Base-by-base conservation (phyloP, 106 monocot genomes). In the Acorus calamus region DNA sequence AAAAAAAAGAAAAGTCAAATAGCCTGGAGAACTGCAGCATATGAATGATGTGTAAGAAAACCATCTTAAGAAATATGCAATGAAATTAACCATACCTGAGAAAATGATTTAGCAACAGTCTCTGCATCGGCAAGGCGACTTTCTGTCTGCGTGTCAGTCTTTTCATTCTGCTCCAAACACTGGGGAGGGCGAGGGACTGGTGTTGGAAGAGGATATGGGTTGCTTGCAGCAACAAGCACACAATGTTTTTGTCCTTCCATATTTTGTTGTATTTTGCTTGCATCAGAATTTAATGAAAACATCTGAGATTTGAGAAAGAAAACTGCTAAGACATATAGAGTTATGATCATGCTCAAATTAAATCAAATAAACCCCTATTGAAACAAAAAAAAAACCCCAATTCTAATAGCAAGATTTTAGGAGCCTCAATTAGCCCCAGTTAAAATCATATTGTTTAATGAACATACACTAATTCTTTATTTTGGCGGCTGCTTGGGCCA, bases 221-320 rank as follows among this genome's bases (percentile, higher is more conserved):
- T 98, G 73, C 88, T 98, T 55, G 92, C 92, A 73, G 88, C 80
- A 76, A 91, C 71, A 67, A 98, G 85, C 50, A 98, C 69, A 57
- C 98, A 98, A 69, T 98, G 91, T 50, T 79, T 98, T 57, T 88
- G 82, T 45, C 14, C 65, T 65, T 98, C 98, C 74, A 64, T 63
- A 72, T 73, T 81, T 80, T 83, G 83, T 75, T 75, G 89, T 70
- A 28, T 74, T 49, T 84, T 80, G 59, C 49, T 73, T 59, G 57
- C 69, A 75, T 44, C 81, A 64, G 71, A 13, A 65, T 55, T 47
- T 14, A 46, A 44, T 42, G 71, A 47, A 41, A 94, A 81, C 85
- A 90, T 90, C 84, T 90, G 62, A 65, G 45, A 64, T 52, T 9
- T 53, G 50, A 43, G 44, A 8, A 62, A 14, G 52, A 64, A 50